A percentile compares a stretch with the other conserved stretches of the same genome.
These are phyloP conservation scores for Silene conica DNA, from an alignment of 148 eudicot species.

Conservation along the genomic window DNA sequence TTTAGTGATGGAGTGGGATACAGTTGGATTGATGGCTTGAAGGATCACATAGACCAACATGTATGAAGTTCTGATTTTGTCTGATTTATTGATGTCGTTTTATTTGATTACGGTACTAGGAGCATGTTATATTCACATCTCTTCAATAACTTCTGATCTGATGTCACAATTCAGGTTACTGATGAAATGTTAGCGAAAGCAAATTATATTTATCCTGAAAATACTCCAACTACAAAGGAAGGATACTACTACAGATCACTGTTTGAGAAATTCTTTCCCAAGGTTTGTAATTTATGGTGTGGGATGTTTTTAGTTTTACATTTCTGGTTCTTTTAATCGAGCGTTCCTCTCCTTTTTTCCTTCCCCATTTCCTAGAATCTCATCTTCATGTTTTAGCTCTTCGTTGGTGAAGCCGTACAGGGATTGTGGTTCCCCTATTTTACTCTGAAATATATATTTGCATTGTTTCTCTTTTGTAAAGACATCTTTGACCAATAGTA, in stretches of 20 bases:
- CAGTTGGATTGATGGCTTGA: slow-evolving; percentile 98
- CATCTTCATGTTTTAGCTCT: neutral
- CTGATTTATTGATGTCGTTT: neutral
- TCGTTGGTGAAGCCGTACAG: neutral
- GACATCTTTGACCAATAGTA: neutral
- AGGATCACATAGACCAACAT: slow-evolving; percentile 77
- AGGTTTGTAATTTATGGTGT: slow-evolving; percentile 45
- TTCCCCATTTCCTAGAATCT: neutral
- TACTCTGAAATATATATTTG: neutral
- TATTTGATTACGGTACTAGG: neutral
- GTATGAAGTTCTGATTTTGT: slow-evolving; percentile 28
- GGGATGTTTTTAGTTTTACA: neutral
- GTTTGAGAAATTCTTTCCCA: slow-evolving; percentile 89
- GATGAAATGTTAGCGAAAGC: slow-evolving; percentile 85
- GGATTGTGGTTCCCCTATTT: neutral
- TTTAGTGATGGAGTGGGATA: slow-evolving; percentile 99
- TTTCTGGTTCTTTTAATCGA: neutral
- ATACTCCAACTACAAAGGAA: slow-evolving; percentile 89
- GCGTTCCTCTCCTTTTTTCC: neutral
- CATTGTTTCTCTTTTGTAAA: neutral
- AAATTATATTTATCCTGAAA: slow-evolving; percentile 83
- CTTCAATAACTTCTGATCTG: slow-evolving; percentile 8
- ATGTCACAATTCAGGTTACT: slow-evolving; percentile 55
- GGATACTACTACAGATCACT: slow-evolving; percentile 82
- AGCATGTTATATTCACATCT: neutral